A percentile compares a stretch with the other conserved stretches of the same genome.
Evolutionary conservation across 805 yeast genomes (phyloP).

Genomic region (Blastobotrys chiropterorum): DNA sequence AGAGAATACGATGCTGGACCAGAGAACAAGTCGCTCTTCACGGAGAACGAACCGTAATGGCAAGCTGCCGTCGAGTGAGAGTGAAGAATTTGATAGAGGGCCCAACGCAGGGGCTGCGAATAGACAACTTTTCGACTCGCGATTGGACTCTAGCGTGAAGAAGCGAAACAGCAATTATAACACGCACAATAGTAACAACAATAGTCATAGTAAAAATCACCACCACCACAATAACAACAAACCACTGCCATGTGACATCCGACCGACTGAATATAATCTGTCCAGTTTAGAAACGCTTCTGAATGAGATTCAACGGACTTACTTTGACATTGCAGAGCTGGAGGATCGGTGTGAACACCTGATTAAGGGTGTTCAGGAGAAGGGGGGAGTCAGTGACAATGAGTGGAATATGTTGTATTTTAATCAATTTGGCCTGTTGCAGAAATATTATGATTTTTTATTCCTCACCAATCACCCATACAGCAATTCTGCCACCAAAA

Average conservation of each 20-base stretch:
- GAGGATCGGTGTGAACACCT: conserved; percentile 14
- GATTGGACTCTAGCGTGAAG: conserved; percentile 3
- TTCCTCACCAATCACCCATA: conserved; percentile 21
- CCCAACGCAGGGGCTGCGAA: neutral
- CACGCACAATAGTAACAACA: neutral
- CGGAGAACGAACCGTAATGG: neutral
- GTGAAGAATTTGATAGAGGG: conserved; percentile 15
- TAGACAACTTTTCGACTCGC: conserved; percentile 8
- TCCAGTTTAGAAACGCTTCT: conserved; percentile 3
- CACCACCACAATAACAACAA: too few species aligned
- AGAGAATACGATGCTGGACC: neutral
- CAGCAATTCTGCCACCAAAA: conserved; percentile 15
- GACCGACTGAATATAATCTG: neutral
- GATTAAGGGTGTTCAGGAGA: conserved; percentile 3
- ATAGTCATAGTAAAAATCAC: neutral
- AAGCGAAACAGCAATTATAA: neutral
- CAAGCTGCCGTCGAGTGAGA: neutral
- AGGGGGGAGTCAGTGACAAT: neutral
- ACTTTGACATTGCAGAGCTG: conserved; percentile 19
- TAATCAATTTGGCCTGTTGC: conserved; percentile 16
- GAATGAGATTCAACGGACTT: conserved; percentile 15
- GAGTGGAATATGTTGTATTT: conserved; percentile 12
- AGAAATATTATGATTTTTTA: conserved; percentile 21
- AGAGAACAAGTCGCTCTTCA: neutral
- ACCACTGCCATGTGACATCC: neutral